phyloP scores from a whole-genome alignment of 177 flowering plant species.

The Tripterygium wilfordii region DNA sequence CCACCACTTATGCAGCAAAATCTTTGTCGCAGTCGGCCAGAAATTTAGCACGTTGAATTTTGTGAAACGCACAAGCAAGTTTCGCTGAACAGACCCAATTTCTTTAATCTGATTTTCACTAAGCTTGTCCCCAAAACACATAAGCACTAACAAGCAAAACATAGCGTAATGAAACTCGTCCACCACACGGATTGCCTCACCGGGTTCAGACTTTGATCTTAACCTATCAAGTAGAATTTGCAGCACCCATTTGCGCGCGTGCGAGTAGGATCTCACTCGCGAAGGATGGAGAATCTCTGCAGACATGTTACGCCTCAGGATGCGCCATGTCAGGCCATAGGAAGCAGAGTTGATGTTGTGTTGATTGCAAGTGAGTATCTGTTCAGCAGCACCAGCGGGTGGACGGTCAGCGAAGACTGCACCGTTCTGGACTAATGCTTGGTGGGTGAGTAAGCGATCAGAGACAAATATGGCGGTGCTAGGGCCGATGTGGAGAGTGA shows the following conservation, averaged over 20 bases:
- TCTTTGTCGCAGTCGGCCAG: constrained; percentile 36
- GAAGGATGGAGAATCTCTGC: constrained; percentile 30
- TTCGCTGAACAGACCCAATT: constrained; percentile 22
- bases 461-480: not conserved
- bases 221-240: constrained; percentile 13
- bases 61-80: constrained; percentile 4
- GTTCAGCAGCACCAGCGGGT: constrained; percentile 2
- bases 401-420: constrained; percentile 44
- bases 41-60: constrained; percentile 31
- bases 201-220: not conserved
- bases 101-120: constrained; percentile 26
- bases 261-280: constrained; percentile 20
- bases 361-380: constrained; percentile 19
- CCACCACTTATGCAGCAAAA: constrained; percentile 42
- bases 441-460: constrained; percentile 10
- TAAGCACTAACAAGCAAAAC: constrained; percentile 42
- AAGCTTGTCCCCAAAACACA: constrained; percentile 56
- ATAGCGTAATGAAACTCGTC: constrained; percentile 40
- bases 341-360: constrained; percentile 33
- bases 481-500: not conserved
- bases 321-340: constrained; percentile 49
- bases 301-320: constrained; percentile 35
- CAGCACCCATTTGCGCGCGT: constrained; percentile 31
- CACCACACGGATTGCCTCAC: constrained; percentile 6
- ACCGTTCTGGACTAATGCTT: constrained; percentile 37